Percentiles rank a stretch among this genome's conserved stretches.
These are phyloP conservation scores for Cryptosporidium xiaoi DNA, from an alignment of 169 alveolate genomes.

Conservation along the genomic window DNA sequence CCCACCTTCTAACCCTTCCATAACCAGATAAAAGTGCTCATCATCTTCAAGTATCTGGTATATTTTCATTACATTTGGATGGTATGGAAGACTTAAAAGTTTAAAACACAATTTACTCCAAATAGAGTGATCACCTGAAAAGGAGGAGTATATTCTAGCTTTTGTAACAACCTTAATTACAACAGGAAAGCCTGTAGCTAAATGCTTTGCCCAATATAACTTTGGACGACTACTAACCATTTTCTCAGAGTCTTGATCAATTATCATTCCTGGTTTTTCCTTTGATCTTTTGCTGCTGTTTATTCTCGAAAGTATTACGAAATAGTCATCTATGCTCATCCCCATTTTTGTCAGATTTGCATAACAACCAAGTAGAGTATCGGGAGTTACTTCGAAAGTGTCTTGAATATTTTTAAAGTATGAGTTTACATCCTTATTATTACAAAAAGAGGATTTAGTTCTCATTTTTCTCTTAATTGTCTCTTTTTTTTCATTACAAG, in stretches of 20 bases:
- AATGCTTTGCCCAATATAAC: conserved; percentile 72
- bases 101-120: conserved; percentile 88
- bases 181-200: conserved; percentile 72
- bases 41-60: conserved; percentile 89
- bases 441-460: too few relatives aligned
- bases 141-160: conserved; percentile 60
- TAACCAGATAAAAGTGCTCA: conserved; percentile 83
- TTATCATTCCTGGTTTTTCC: conserved; percentile 10
- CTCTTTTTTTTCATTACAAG: too few relatives aligned
- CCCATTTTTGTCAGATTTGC: conserved; percentile 55
- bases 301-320: conserved; percentile 15
- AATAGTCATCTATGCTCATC: conserved; percentile 49
- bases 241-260: conserved; percentile 11
- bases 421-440: too few relatives aligned
- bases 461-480: too few relatives aligned
- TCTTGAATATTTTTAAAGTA: background rate
- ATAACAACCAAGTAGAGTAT: conserved; percentile 47
- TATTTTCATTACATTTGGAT: conserved; percentile 85
- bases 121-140: conserved; percentile 58
- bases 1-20: conserved; percentile 89
- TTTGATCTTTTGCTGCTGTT: conserved; percentile 58
- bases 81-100: conserved; percentile 83
- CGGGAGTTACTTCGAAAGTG: conserved; percentile 29
- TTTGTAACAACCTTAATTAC: conserved; percentile 67
- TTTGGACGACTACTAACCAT: conserved; percentile 41